Evolutionary conservation across 2,329 filamentous ascomycete species (phyloP), one percentile per base, ranked within the genome.

Genomic region (Paecilomyces formosus): DNA sequence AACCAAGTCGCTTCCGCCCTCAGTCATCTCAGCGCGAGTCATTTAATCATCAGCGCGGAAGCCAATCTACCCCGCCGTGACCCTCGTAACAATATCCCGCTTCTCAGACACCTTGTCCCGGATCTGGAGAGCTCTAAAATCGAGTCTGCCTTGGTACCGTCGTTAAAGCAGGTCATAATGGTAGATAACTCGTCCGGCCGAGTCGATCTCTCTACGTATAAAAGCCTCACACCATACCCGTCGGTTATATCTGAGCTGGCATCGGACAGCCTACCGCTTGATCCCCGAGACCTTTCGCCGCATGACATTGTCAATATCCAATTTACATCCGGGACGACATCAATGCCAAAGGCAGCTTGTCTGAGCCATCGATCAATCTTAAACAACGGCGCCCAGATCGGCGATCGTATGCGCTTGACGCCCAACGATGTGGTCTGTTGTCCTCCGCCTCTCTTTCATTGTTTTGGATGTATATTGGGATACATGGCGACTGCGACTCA

Each of bases 301-400:
- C 72, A 83, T 61, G 93, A 97, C 55, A 85, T 88, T 2, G 87
- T 95, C 64, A 97, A 97, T 70, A 96, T 97, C 63, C 93, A 97
- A 73, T 97, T 97, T 77, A 99, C 94, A 0, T 93, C 88, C 0
- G 94, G 93, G n/a, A 97, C 94, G 0, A 97, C 94, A 0, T 90
- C 89, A 0, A 81, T 84, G 68, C 93, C 92, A 22, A 97, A 97
- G 76, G 94, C 94, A 0, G 93, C 93, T 1, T 95, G 92, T 78
- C 82, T 99, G 31, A 87, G 85, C 0, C 93, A 97, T 75, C 82
- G 81, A 2, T 87, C 83, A n/a, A 93, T 97, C 63, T 81, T 99
- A 61, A 99, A 97, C 76, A 97, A 97, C 70, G 94, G 92, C 31
- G 81, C 83, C 28, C 85, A 92, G 57, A 95, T 97, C 64, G 94